Percentiles rank a stretch among this genome's conserved stretches.
phyloP scores from a whole-genome alignment of 257 asterid species.

The Scutellaria galericulata region DNA sequence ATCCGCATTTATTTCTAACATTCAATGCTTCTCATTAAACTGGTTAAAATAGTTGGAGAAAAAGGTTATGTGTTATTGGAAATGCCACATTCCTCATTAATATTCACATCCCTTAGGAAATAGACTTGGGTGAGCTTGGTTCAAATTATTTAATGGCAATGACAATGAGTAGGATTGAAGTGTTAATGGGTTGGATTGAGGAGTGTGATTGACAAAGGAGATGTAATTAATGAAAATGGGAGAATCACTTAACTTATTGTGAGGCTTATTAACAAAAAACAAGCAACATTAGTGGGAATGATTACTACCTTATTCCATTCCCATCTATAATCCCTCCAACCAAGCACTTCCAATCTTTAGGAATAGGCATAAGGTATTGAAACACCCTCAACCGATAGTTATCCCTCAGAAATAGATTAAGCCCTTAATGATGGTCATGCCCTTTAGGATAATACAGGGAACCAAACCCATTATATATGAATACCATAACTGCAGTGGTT shows the following conservation, averaged over 20 bases:
- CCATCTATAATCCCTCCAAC: too few relatives aligned
- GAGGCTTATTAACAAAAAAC: too few relatives aligned
- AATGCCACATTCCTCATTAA: slow-evolving; percentile 7
- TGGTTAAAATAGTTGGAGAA: background rate
- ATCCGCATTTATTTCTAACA: background rate
- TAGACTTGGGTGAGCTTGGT: background rate
- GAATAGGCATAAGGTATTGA: background rate
- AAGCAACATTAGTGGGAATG: too few relatives aligned
- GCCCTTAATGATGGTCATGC: background rate
- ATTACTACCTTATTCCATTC: too few relatives aligned
- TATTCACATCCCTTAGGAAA: slow-evolving; percentile 17
- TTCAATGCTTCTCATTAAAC: slow-evolving; percentile 21
- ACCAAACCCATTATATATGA: background rate
- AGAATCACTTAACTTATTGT: too few relatives aligned
- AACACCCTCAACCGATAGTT: slow-evolving; percentile 9
- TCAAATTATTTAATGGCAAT: too few relatives aligned
- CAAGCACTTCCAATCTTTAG: background rate
- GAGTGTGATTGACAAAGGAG: too few relatives aligned
- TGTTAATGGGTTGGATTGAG: too few relatives aligned
- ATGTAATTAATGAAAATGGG: too few relatives aligned
- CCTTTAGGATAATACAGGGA: background rate
- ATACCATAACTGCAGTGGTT: slow-evolving; percentile 5
- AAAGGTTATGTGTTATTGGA: slow-evolving; percentile 2
- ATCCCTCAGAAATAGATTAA: slow-evolving; percentile 12
- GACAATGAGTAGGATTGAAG: too few relatives aligned